phyloP scores from a whole-genome alignment of 345 rosid species.

The Bretschneidera sinensis region DNA sequence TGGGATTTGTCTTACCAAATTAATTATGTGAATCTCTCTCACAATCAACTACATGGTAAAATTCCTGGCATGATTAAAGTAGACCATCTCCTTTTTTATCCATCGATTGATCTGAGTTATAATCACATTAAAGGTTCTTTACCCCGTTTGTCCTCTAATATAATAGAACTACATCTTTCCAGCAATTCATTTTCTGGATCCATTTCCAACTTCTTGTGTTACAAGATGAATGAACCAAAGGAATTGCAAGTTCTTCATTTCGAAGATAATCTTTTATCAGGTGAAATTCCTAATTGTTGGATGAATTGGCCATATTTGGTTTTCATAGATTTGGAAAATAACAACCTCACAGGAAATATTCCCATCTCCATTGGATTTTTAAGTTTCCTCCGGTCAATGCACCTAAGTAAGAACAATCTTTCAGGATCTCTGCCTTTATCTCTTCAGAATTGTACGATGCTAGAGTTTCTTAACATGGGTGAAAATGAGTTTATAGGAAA shows the following conservation, averaged over 20 bases:
- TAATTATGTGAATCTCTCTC: too few species aligned
- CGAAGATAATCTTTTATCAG: conserved; percentile 14
- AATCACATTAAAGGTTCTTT: too few species aligned
- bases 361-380: conserved; percentile 20
- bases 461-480: conserved; percentile 5
- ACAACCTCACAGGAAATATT: conserved; percentile 13
- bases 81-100: too few species aligned
- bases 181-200: conserved; percentile 24
- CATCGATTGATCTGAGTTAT: too few species aligned
- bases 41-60: too few species aligned
- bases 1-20: too few species aligned
- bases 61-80: too few species aligned
- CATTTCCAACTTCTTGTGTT: conserved; percentile 11
- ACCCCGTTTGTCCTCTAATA: too few species aligned
- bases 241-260: conserved; percentile 9
- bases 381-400: conserved; percentile 13
- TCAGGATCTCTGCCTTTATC: conserved; percentile 5
- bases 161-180: conserved; percentile 24
- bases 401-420: conserved; percentile 13
- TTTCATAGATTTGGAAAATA: conserved; percentile 13
- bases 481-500: conserved; percentile 10
- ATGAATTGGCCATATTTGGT: conserved; percentile 13
- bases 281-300: conserved; percentile 27
- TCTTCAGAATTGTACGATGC: neutral
- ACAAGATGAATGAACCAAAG: neutral